Conservation (phyloP, 2,329 filamentous ascomycete genomes). For the Neofusicoccum cordaticola region DNA sequence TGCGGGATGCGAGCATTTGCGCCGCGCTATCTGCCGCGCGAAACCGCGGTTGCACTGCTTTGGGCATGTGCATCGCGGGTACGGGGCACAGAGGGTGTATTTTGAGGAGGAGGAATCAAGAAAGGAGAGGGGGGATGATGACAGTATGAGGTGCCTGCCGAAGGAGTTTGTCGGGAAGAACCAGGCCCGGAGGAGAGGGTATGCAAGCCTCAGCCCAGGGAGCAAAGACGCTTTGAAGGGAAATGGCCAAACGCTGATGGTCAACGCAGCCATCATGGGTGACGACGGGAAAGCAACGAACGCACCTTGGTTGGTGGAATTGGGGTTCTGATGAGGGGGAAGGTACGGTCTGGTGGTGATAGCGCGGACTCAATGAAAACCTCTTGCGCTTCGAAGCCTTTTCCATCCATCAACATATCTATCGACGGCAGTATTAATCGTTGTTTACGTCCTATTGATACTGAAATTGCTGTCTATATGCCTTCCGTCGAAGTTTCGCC, state of each 20-base stretch:
- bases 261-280: slow-evolving; percentile 58
- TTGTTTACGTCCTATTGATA: too few species aligned
- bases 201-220: background rate
- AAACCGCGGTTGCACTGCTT: slow-evolving; percentile 58
- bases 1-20: slow-evolving; percentile 56
- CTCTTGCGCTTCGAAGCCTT: too few species aligned
- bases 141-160: background rate
- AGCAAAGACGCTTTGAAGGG: slow-evolving; percentile 8
- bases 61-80: slow-evolving; percentile 61
- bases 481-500: too few species aligned
- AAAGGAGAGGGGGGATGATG: background rate
- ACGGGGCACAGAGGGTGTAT: slow-evolving; percentile 33
- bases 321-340: background rate
- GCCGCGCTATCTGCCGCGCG: slow-evolving; percentile 49
- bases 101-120: slow-evolving; percentile 33
- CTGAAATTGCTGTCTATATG: too few species aligned
- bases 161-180: slow-evolving; percentile 11
- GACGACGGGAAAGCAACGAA: slow-evolving; percentile 48
- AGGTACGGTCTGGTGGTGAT: too few species aligned
- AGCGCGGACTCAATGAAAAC: too few species aligned
- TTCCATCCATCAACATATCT: too few species aligned
- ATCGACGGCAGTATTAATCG: too few species aligned
- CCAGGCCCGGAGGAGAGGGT: slow-evolving; percentile 5
- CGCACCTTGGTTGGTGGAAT: slow-evolving; percentile 55
- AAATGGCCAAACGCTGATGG: slow-evolving; percentile 51